phyloP scores from a whole-genome alignment of 1,284 basidiomycete genomes.

The Sparassis latifolia region DNA sequence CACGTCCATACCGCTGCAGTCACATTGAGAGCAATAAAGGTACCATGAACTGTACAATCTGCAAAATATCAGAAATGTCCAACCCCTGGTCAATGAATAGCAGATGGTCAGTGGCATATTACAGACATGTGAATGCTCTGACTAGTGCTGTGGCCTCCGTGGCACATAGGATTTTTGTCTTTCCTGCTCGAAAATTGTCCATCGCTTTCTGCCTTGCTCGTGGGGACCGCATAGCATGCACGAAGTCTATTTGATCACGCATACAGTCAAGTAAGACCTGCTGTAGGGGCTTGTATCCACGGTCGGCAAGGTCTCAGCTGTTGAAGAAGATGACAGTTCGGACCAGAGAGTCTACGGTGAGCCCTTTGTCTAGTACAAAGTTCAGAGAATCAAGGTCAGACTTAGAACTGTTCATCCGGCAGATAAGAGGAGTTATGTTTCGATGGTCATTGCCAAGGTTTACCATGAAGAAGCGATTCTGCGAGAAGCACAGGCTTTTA shows the following conservation, averaged over 20 bases:
- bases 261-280: neutral
- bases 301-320: neutral
- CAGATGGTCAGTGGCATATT: neutral
- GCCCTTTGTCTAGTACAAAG: neutral
- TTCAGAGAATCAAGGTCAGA: neutral
- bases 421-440: conserved; percentile 12
- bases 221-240: neutral
- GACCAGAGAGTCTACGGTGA: neutral
- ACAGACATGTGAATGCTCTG: neutral
- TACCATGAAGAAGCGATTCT: neutral
- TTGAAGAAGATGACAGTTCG: neutral
- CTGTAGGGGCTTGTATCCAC: neutral
- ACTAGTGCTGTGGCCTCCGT: conserved; percentile 7
- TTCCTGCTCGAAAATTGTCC: conserved; percentile 3
- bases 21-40: conserved; percentile 11
- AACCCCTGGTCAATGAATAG: conserved; percentile 7
- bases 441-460: conserved; percentile 18
- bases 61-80: conserved; percentile 15
- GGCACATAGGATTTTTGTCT: conserved; percentile 6
- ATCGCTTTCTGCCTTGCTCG: conserved; percentile 2
- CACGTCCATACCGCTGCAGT: conserved; percentile 15
- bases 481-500: neutral
- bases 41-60: conserved; percentile 12
- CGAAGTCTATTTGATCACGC: neutral
- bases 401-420: conserved; percentile 2